Evolutionary conservation across 768 basidiomycete genomes (phyloP).

Genomic region (Trametes punicea): DNA sequence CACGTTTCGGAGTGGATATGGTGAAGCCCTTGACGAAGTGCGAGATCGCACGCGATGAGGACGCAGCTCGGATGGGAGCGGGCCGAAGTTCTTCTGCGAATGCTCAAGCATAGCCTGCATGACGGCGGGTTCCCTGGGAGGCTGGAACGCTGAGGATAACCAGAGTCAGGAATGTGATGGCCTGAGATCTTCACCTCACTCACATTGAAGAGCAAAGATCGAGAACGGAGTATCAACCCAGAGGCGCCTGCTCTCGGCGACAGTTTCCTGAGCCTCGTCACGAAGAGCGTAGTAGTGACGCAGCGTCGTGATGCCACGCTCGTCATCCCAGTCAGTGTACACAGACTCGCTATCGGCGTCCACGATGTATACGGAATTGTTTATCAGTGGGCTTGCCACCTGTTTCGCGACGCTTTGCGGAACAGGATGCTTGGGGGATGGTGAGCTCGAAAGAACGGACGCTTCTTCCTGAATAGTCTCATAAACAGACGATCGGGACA

Average conservation of each 20-base stretch:
- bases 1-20: conserved; percentile 57
- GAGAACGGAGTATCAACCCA: conserved; percentile 78
- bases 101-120: conserved; percentile 75
- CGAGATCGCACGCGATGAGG: conserved; percentile 61
- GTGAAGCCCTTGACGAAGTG: conserved; percentile 68
- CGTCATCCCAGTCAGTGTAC: conserved; percentile 59
- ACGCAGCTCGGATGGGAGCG: conserved; percentile 70
- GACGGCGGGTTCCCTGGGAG: conserved; percentile 57
- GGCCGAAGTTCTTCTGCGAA: conserved; percentile 66
- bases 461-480: conserved; percentile 79
- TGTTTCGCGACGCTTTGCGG: conserved; percentile 11
- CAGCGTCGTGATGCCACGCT: conserved; percentile 59
- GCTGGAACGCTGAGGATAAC: conserved; percentile 56
- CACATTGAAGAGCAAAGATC: conserved; percentile 68
- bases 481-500: conserved; percentile 66
- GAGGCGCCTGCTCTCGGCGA: conserved; percentile 58
- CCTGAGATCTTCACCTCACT: conserved; percentile 28
- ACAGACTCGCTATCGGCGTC: conserved; percentile 45
- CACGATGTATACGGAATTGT: conserved; percentile 48
- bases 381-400: conserved; percentile 3
- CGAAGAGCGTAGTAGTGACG: conserved; percentile 66
- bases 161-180: neutral
- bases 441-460: conserved; percentile 33
- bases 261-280: conserved; percentile 63
- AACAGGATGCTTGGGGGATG: conserved; percentile 17